These are phyloP conservation scores for Pleurotus eryngii DNA, from an alignment of 768 basidiomycete genomes.

Conservation along the genomic window DNA sequence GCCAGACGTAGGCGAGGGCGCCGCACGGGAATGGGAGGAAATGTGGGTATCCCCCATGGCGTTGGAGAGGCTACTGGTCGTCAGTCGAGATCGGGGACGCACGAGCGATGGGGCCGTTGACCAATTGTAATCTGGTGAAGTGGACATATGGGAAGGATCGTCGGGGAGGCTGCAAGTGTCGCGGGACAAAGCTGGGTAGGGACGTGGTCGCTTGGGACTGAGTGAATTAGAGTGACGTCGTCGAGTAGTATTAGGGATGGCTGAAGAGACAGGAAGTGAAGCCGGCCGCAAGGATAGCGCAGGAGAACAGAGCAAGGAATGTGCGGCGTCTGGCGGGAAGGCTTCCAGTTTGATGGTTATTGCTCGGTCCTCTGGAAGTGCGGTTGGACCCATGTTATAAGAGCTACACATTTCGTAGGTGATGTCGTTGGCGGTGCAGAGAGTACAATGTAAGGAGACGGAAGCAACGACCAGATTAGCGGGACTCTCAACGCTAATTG, in stretches of 20 bases:
- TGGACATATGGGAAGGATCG: slow-evolving; percentile 33
- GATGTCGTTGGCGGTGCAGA: slow-evolving; percentile 41
- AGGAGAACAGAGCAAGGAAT: slow-evolving; percentile 35
- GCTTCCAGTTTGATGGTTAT: slow-evolving; percentile 47
- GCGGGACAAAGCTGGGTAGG: slow-evolving; percentile 31
- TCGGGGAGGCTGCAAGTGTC: slow-evolving; percentile 26
- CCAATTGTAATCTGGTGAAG: slow-evolving; percentile 30
- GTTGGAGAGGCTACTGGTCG: slow-evolving; percentile 50
- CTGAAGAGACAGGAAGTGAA: slow-evolving; percentile 6
- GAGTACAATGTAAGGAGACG: slow-evolving; percentile 7
- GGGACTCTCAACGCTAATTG: background rate
- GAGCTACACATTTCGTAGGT: slow-evolving; percentile 1
- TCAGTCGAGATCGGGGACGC: slow-evolving; percentile 38
- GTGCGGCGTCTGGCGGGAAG: slow-evolving; percentile 23
- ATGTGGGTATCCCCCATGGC: slow-evolving; percentile 56
- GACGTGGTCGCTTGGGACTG: slow-evolving; percentile 32
- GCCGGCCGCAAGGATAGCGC: slow-evolving; percentile 6
- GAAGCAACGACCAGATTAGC: slow-evolving; percentile 18
- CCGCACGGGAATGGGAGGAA: slow-evolving; percentile 20
- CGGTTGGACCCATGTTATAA: background rate
- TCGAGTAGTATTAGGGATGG: background rate
- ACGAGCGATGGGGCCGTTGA: slow-evolving; percentile 9
- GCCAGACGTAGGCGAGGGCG: slow-evolving; percentile 20
- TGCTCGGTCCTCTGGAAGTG: slow-evolving; percentile 30
- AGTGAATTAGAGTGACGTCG: slow-evolving; percentile 9